Percentiles rank a stretch among this genome's conserved stretches.
These are phyloP conservation scores for Mucor ambiguus DNA, from an alignment of 371 early-diverging fungal species.

Conservation along the genomic window DNA sequence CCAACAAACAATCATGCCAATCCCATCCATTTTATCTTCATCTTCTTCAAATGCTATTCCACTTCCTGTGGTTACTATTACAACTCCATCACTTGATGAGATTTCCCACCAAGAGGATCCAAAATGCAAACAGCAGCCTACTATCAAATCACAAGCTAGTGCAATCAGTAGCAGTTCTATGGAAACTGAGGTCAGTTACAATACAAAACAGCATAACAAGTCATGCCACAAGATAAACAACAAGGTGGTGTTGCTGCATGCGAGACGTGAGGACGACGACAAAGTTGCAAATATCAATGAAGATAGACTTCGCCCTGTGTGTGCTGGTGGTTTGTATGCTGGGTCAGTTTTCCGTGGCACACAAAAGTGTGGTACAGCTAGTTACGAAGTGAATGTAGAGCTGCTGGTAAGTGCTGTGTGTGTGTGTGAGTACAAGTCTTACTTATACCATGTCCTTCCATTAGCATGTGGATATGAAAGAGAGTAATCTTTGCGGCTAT, in stretches of 20 bases:
- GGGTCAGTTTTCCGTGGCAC: slow-evolving; percentile 67
- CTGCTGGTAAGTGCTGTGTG: slow-evolving; percentile 56
- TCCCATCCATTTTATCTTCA: slow-evolving; percentile 11
- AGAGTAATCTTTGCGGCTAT: slow-evolving; percentile 73
- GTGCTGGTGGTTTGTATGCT: slow-evolving; percentile 41
- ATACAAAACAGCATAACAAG: not conserved
- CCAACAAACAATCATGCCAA: slow-evolving; percentile 10
- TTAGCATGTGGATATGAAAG: slow-evolving; percentile 72
- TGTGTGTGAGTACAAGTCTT: not conserved
- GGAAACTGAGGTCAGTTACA: slow-evolving; percentile 10
- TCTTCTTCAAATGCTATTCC: not conserved
- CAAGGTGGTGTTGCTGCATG: slow-evolving; percentile 15
- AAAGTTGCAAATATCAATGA: slow-evolving; percentile 17
- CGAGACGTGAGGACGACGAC: slow-evolving; percentile 20
- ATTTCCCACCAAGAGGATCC: not conserved
- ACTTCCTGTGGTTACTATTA: not conserved
- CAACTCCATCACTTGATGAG: not conserved
- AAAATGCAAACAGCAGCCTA: not conserved
- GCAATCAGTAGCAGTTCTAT: slow-evolving; percentile 1
- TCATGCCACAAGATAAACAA: slow-evolving; percentile 1
- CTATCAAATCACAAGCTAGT: not conserved
- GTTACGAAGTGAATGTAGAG: slow-evolving; percentile 71
- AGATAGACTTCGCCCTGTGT: slow-evolving; percentile 17
- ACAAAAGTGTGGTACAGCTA: slow-evolving; percentile 63
- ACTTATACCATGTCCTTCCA: not conserved